Percentiles rank a stretch among this genome's conserved stretches.
phyloP scores from a whole-genome alignment of 2,329 filamentous ascomycete species.

The Penicillium sp. region DNA sequence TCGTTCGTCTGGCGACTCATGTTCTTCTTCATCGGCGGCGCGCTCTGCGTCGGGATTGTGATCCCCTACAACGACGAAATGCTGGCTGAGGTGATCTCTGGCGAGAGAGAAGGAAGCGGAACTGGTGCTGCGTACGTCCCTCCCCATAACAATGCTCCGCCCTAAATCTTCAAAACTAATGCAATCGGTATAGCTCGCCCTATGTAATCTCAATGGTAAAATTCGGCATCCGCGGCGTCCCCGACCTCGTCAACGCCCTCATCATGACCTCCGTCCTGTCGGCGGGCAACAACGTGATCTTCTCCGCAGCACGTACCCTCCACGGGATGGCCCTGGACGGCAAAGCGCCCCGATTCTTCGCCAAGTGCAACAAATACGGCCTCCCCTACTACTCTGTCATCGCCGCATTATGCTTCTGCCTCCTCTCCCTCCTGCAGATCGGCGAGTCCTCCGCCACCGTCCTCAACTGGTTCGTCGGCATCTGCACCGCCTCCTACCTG shows the following conservation, averaged over 20 bases:
- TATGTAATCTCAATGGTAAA: slow-evolving; percentile 6
- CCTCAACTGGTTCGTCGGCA: slow-evolving; percentile 3
- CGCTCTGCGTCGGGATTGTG: neutral
- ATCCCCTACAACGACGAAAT: neutral
- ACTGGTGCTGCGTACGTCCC: slow-evolving; percentile 3
- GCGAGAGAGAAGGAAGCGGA: neutral
- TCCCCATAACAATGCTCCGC: neutral
- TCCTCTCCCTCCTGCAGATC: slow-evolving; percentile 4
- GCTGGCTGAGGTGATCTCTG: neutral
- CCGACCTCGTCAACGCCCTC: slow-evolving; percentile 2
- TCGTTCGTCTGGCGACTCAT: slow-evolving; percentile 1
- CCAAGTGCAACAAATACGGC: neutral
- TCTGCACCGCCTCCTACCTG: slow-evolving; percentile 2
- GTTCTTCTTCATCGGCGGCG: slow-evolving; percentile 11
- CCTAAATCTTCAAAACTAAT: too few species aligned
- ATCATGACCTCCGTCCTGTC: slow-evolving; percentile 9
- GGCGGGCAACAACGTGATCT: neutral
- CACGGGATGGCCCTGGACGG: slow-evolving; percentile 1
- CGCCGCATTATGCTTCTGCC: neutral
- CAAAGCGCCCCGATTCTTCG: slow-evolving; percentile 1
- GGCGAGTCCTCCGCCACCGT: neutral
- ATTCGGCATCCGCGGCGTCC: slow-evolving; percentile 4
- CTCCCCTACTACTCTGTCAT: slow-evolving; percentile 6
- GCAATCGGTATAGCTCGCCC: neutral
- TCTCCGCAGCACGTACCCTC: neutral